These are phyloP conservation scores for Rheum nobile DNA, from an alignment of 148 eudicot genomes.

Conservation along the genomic window DNA sequence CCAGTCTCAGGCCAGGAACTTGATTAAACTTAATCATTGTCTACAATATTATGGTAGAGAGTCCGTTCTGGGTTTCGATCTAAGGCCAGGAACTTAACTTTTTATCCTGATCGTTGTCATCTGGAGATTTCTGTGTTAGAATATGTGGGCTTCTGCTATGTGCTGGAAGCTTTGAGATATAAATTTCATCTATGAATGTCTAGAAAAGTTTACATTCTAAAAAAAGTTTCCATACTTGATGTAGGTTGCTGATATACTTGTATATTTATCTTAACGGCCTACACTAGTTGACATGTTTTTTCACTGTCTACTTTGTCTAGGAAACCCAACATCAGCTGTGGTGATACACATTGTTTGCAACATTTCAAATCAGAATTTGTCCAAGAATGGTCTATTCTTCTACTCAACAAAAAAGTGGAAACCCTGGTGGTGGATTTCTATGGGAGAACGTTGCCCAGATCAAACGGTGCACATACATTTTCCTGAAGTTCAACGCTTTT, in stretches of 20 bases:
- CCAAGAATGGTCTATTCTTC: slow-evolving; percentile 1
- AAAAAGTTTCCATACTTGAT: neutral
- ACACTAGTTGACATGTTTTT: neutral
- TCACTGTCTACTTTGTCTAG: neutral
- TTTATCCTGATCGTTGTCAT: neutral
- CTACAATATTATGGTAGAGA: neutral
- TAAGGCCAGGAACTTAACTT: neutral
- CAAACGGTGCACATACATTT: neutral
- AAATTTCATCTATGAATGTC: neutral
- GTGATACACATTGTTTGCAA: neutral
- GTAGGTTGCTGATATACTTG: neutral
- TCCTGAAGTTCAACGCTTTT: neutral
- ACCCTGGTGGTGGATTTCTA: neutral
- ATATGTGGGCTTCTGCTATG: neutral
- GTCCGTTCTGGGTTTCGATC: neutral
- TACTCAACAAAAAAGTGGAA: neutral
- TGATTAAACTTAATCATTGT: neutral
- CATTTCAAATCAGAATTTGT: neutral
- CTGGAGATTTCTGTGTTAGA: neutral
- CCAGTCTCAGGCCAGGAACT: neutral
- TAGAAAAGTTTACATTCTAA: neutral
- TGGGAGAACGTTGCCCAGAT: slow-evolving; percentile 2
- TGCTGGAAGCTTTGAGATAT: neutral
- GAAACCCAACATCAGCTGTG: neutral
- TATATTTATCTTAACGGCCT: neutral